phyloP scores from a whole-genome alignment of 306 rosid genomes.

The Styphnolobium japonicum region DNA sequence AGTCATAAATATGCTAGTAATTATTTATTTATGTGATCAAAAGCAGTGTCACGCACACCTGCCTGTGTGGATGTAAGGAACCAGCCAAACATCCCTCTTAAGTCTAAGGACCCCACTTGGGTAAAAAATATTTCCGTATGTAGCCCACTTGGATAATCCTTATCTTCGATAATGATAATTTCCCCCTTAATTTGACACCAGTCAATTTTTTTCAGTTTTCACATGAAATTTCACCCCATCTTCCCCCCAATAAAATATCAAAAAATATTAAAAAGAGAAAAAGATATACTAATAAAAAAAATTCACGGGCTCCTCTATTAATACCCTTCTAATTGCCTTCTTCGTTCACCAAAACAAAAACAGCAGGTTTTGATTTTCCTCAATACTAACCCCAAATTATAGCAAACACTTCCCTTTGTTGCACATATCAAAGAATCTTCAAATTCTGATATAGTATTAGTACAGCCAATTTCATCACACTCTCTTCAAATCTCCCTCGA shows the following conservation, averaged over 20 bases:
- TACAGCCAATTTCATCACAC: not conserved
- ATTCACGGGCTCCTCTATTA: constrained; percentile 25
- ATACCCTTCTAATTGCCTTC: not conserved
- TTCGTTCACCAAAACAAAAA: constrained; percentile 1
- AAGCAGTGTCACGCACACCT: too few relatives aligned
- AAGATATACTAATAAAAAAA: not conserved
- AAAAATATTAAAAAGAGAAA: not conserved
- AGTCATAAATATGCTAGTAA: too few relatives aligned
- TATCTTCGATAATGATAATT: not conserved
- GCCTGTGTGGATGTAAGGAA: too few relatives aligned
- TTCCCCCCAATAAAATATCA: not conserved
- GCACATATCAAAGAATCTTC: constrained; percentile 6
- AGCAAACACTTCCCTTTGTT: not conserved
- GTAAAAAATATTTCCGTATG: too few relatives aligned
- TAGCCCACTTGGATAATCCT: not conserved
- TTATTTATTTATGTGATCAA: too few relatives aligned
- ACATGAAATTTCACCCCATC: not conserved
- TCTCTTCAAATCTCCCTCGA: too few relatives aligned
- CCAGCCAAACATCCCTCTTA: not conserved
- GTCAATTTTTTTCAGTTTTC: too few relatives aligned
- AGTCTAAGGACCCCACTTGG: not conserved
- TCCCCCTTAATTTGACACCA: not conserved
- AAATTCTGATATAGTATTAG: not conserved
- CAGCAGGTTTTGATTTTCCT: not conserved
- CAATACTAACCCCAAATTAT: not conserved